Conservation (phyloP, 2,329 filamentous ascomycete genomes). For the Trichoderma semiorbis region DNA sequence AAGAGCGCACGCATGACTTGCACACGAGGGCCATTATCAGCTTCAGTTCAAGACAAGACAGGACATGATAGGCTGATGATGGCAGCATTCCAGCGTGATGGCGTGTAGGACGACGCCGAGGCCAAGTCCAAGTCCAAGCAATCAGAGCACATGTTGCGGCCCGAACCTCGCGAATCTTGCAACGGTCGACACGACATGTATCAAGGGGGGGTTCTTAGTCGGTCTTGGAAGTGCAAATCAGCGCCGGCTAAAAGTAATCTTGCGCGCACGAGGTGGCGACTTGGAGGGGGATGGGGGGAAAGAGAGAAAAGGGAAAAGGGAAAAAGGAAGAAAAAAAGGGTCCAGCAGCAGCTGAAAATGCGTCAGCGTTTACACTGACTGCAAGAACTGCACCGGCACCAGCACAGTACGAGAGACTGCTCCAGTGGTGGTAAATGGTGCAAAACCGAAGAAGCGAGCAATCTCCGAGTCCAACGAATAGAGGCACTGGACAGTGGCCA, state of each 20-base stretch:
- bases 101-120: neutral
- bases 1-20: neutral
- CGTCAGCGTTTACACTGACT: neutral
- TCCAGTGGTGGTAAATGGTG: neutral
- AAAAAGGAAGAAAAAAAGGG: neutral
- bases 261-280: neutral
- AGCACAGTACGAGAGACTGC: neutral
- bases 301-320: neutral
- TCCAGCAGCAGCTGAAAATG: neutral
- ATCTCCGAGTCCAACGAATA: neutral
- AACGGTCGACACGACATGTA: neutral
- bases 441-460: constrained; percentile 6
- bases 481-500: neutral
- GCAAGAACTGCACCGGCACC: neutral
- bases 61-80: neutral
- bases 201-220: neutral
- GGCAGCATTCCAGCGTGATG: neutral
- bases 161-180: constrained; percentile 7
- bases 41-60: neutral
- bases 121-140: neutral
- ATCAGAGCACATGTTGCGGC: neutral
- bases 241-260: neutral
- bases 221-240: neutral
- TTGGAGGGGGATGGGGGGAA: too few relatives aligned
- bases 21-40: neutral